phyloP scores from a whole-genome alignment of 1,284 basidiomycete species.

The Mycosarcoma maydis region DNA sequence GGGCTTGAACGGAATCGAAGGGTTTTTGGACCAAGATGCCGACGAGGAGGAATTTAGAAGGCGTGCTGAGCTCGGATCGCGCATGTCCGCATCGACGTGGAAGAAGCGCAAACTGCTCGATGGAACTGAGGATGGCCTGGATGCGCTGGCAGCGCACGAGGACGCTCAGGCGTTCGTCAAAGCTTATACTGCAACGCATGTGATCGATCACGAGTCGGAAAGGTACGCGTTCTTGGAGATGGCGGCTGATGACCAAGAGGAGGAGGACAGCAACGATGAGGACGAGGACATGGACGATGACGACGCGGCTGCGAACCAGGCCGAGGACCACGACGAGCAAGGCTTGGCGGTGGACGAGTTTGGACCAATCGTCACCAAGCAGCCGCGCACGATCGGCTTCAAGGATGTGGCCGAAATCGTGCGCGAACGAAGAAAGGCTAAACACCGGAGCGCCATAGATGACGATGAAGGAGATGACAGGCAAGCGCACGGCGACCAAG shows the following conservation, averaged over 20 bases:
- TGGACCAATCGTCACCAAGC: slow-evolving; percentile 19
- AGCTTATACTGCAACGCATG: slow-evolving; percentile 51
- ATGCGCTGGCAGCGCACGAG: slow-evolving; percentile 47
- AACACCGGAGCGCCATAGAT: slow-evolving; percentile 13
- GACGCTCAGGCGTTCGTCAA: slow-evolving; percentile 57
- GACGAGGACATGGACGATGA: slow-evolving; percentile 10
- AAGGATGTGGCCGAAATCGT: slow-evolving; percentile 14
- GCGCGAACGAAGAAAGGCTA: slow-evolving; percentile 18
- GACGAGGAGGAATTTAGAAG: slow-evolving; percentile 57
- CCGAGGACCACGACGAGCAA: slow-evolving; percentile 5
- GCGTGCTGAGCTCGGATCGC: slow-evolving; percentile 27
- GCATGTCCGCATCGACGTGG: slow-evolving; percentile 15
- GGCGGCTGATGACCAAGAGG: slow-evolving; percentile 20
- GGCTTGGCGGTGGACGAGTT: slow-evolving; percentile 26
- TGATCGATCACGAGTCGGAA: slow-evolving; percentile 34
- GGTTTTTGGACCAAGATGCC: slow-evolving; percentile 61
- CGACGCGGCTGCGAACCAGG: background rate
- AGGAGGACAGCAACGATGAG: slow-evolving; percentile 7
- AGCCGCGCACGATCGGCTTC: slow-evolving; percentile 22
- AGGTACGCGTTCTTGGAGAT: slow-evolving; percentile 54
- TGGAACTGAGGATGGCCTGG: slow-evolving; percentile 56
- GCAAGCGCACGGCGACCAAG: background rate
- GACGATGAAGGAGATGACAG: slow-evolving; percentile 15
- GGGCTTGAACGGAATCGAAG: slow-evolving; percentile 46
- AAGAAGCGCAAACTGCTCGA: slow-evolving; percentile 53